Evolutionary conservation across 257 asterid species (phyloP).

Genomic region (Apocynum venetum): DNA sequence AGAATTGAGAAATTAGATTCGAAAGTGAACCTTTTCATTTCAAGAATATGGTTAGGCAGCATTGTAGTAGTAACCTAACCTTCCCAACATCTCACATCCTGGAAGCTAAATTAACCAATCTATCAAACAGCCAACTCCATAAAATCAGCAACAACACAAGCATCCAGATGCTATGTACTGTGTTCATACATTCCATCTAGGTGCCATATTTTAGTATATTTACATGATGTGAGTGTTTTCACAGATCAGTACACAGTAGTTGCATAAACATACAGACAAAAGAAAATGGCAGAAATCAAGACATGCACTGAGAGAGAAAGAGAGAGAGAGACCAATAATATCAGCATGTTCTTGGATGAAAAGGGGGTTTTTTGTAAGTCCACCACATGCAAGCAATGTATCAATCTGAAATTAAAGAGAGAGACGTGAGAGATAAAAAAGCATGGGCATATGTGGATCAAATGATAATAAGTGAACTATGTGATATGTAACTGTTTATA

Average conservation of each 20-base stretch:
- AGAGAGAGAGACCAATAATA: constrained; percentile 59
- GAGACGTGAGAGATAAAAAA: constrained; percentile 10
- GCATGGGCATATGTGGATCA: background rate
- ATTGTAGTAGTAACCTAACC: background rate
- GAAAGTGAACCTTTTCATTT: background rate
- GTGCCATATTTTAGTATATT: background rate
- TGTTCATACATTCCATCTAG: background rate
- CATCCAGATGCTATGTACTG: background rate
- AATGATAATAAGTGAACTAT: background rate
- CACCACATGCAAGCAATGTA: constrained; percentile 93
- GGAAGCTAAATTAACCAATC: background rate
- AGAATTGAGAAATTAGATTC: background rate
- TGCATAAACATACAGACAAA: background rate
- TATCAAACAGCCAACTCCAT: background rate
- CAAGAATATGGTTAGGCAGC: background rate
- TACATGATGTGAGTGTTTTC: background rate
- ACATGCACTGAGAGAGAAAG: constrained; percentile 13
- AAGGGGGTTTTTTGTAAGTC: constrained; percentile 73
- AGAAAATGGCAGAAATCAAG: constrained; percentile 14
- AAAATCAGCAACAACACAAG: background rate
- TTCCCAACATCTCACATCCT: background rate
- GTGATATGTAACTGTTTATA: background rate
- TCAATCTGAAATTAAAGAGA: constrained; percentile 54
- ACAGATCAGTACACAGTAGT: background rate
- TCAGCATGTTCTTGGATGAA: constrained; percentile 94